Conservation (phyloP, 2,329 filamentous ascomycete genomes). For the Pezicula radicicola region DNA sequence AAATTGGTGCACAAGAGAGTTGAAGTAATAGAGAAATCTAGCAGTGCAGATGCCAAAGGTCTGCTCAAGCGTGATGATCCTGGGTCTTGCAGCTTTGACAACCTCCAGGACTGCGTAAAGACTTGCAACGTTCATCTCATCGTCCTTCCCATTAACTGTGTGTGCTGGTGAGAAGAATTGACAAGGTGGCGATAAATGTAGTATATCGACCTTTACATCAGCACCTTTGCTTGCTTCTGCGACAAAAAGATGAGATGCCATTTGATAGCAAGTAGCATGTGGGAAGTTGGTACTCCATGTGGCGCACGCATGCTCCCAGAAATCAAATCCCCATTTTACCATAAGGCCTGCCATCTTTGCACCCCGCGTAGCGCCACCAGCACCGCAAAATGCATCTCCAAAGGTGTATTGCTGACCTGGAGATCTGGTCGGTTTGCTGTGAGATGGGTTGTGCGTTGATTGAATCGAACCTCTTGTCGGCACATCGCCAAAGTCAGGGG, state of each 20-base stretch:
- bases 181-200: conserved; percentile 76
- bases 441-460: too few relatives aligned
- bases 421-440: conserved; percentile 8
- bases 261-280: conserved; percentile 41
- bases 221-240: not conserved
- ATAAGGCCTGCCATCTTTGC: conserved; percentile 56
- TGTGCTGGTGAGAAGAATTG: conserved; percentile 74
- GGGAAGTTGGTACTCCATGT: conserved; percentile 25
- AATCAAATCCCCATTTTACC: conserved; percentile 63
- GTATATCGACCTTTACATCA: conserved; percentile 55
- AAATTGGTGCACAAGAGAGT: conserved; percentile 59
- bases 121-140: conserved; percentile 65
- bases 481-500: too few relatives aligned
- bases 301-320: conserved; percentile 28
- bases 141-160: conserved; percentile 53
- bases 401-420: conserved; percentile 56
- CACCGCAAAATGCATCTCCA: conserved; percentile 71
- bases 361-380: conserved; percentile 67
- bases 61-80: conserved; percentile 76
- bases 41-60: conserved; percentile 64
- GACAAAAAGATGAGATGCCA: conserved; percentile 49
- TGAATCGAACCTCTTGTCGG: too few relatives aligned
- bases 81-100: conserved; percentile 56
- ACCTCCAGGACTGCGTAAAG: conserved; percentile 52
- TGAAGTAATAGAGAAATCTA: conserved; percentile 53